These are phyloP conservation scores for Coelastrella sp. DNA, from an alignment of 139 green algal species.

Conservation along the genomic window DNA sequence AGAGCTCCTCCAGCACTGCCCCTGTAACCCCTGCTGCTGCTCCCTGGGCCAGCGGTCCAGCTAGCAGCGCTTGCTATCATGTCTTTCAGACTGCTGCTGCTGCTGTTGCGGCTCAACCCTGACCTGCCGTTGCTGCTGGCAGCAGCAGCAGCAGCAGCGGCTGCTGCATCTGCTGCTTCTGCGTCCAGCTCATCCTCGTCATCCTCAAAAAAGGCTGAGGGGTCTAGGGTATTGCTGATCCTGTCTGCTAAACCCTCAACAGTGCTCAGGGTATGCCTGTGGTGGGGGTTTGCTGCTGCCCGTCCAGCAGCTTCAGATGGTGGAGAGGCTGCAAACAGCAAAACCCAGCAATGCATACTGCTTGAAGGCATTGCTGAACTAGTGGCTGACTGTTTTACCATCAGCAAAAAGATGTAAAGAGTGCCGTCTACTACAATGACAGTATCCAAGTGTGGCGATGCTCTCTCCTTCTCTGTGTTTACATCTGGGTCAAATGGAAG, in stretches of 20 bases:
- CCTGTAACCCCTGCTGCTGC: neutral
- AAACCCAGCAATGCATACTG: neutral
- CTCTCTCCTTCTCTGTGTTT: too few species aligned
- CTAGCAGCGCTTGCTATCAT: neutral
- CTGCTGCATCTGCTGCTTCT: conserved; percentile 25
- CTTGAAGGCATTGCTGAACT: neutral
- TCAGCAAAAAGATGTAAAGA: too few species aligned
- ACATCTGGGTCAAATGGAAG: too few species aligned
- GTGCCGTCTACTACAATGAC: too few species aligned
- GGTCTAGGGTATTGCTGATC: conserved; percentile 13
- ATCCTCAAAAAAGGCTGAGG: conserved; percentile 45
- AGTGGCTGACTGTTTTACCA: neutral
- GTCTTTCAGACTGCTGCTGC: conserved; percentile 41
- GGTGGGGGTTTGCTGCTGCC: neutral
- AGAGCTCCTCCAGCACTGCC: neutral
- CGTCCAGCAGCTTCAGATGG: neutral
- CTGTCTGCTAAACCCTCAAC: neutral
- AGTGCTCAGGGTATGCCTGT: neutral
- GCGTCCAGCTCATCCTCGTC: conserved; percentile 41
- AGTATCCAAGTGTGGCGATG: too few species aligned
- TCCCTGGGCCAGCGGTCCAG: neutral
- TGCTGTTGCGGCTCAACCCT: conserved; percentile 17
- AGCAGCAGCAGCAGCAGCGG: neutral
- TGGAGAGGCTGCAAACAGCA: neutral
- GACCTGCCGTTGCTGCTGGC: neutral